Conservation (phyloP, 768 basidiomycete genomes). For the Leccinum ochraceum region DNA sequence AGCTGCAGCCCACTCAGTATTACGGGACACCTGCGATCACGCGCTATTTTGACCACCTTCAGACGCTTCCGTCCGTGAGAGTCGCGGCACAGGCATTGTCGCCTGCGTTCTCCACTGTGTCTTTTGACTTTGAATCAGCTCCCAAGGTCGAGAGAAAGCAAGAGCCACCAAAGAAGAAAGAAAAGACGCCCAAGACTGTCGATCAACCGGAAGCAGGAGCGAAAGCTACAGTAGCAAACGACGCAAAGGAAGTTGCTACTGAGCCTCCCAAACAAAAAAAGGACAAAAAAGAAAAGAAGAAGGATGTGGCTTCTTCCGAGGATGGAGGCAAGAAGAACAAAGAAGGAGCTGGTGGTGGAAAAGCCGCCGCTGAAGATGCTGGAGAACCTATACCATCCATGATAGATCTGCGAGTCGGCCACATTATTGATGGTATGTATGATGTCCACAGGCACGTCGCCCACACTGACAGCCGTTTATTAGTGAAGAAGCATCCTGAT, state of each 20-base stretch:
- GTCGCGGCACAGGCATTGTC: conserved; percentile 52
- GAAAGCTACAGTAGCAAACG: conserved; percentile 32
- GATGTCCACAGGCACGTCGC: conserved; percentile 22
- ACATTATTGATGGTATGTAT: conserved; percentile 87
- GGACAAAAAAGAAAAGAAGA: conserved; percentile 54
- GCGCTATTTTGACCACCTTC: conserved; percentile 95
- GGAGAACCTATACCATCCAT: conserved; percentile 92
- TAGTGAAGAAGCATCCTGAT: conserved; percentile 95
- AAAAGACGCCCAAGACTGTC: conserved; percentile 47
- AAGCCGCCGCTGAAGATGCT: conserved; percentile 54
- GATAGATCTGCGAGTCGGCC: conserved; percentile 95
- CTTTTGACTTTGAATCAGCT: conserved; percentile 74
- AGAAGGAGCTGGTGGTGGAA: conserved; percentile 32
- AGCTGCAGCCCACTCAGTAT: conserved; percentile 70
- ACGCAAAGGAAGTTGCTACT: conserved; percentile 41
- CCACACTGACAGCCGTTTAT: conserved; percentile 11
- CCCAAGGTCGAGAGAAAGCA: conserved; percentile 73
- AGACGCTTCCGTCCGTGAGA: conserved; percentile 65
- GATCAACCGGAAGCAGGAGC: conserved; percentile 26
- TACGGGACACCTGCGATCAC: conserved; percentile 80
- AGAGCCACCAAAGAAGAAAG: conserved; percentile 77
- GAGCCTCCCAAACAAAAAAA: conserved; percentile 29
- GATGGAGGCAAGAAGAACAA: conserved; percentile 44
- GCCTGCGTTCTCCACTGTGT: conserved; percentile 55
- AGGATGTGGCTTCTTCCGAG: conserved; percentile 46